A percentile compares a stretch with the other conserved stretches of the same genome.
These are phyloP conservation scores for Trichoderma koningii DNA, from an alignment of 2,329 filamentous ascomycete species.

Conservation along the genomic window DNA sequence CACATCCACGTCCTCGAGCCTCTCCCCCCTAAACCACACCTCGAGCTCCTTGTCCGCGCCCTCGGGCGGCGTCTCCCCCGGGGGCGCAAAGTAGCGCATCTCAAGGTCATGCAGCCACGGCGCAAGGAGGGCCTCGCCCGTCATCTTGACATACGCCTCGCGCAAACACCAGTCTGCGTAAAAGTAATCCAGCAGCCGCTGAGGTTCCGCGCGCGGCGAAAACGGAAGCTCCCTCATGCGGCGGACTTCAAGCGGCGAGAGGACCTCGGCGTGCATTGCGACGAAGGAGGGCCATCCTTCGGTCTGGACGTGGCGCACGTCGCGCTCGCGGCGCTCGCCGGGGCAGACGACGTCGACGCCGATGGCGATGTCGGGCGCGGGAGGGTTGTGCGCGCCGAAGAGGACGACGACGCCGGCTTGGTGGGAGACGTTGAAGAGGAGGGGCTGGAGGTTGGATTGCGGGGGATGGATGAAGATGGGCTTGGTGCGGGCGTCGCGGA, in stretches of 20 bases:
- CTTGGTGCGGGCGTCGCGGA: constrained; percentile 58
- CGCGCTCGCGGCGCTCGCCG: constrained; percentile 65
- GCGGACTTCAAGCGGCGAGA: constrained; percentile 61
- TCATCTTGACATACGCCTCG: constrained; percentile 82
- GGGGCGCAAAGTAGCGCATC: constrained; percentile 64
- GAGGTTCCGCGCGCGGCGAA: constrained; percentile 36
- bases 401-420: constrained; percentile 75
- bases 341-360: constrained; percentile 79
- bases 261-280: constrained; percentile 71
- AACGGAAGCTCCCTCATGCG: constrained; percentile 57
- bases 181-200: constrained; percentile 67
- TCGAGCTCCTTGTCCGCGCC: constrained; percentile 31
- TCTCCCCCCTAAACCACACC: constrained; percentile 38
- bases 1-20: constrained; percentile 41
- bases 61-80: constrained; percentile 39
- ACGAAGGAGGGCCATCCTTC: constrained; percentile 69
- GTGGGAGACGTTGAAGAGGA: constrained; percentile 76
- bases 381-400: constrained; percentile 52
- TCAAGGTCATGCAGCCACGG: constrained; percentile 71
- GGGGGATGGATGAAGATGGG: constrained; percentile 53
- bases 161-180: constrained; percentile 79
- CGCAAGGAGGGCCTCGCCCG: constrained; percentile 74
- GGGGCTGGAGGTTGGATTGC: constrained; percentile 47
- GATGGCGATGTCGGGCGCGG: constrained; percentile 48
- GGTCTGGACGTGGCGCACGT: constrained; percentile 56